These are phyloP conservation scores for Penicillium atrosanguineum DNA, from an alignment of 495 filamentous ascomycete species.

Conservation along the genomic window DNA sequence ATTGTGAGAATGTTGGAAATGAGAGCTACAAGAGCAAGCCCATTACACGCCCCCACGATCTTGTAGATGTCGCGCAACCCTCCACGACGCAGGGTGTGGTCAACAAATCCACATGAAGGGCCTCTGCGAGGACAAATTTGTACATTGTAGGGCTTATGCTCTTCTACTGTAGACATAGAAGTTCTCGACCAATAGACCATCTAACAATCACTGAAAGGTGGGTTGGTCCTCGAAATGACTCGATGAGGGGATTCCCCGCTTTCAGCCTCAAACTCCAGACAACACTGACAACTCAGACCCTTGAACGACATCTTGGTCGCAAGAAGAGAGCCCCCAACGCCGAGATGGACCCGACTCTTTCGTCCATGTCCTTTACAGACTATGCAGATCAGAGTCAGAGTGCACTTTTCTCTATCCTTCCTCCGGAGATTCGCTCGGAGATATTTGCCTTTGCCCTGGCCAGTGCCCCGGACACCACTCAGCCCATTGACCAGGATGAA, in stretches of 20 bases:
- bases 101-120: background rate
- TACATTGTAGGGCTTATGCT: too few species aligned
- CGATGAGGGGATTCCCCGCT: background rate
- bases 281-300: background rate
- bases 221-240: background rate
- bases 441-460: constrained; percentile 27
- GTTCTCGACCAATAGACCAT: background rate
- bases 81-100: background rate
- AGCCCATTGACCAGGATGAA: constrained; percentile 8
- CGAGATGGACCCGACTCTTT: background rate
- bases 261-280: background rate
- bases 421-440: constrained; percentile 27
- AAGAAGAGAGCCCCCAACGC: background rate
- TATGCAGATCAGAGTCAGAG: constrained; percentile 1
- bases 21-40: too few species aligned
- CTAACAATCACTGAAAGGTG: background rate
- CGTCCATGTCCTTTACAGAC: background rate
- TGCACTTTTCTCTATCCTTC: constrained; percentile 16
- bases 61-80: background rate
- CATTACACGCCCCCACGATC: background rate
- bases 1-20: too few species aligned
- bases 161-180: too few species aligned
- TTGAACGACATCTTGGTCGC: background rate
- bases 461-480: constrained; percentile 14
- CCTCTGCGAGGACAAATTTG: background rate